A percentile compares a stretch with the other conserved stretches of the same genome.
Evolutionary conservation across 768 basidiomycete species (phyloP).

Genomic region (Peribolospora kevripleyi): DNA sequence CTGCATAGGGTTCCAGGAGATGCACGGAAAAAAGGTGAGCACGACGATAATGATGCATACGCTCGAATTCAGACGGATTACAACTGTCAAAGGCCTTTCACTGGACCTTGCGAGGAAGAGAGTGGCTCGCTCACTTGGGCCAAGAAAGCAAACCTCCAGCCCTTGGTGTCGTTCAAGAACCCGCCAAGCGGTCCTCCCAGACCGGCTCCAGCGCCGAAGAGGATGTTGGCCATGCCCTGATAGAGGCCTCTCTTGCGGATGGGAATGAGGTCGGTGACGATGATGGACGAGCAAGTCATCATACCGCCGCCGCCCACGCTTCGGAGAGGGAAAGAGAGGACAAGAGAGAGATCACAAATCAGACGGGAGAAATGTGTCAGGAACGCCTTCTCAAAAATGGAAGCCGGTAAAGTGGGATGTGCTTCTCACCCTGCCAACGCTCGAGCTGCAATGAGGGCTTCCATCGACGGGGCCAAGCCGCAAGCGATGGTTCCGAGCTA

Average conservation of each 20-base stretch:
- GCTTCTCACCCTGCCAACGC: conserved; percentile 67
- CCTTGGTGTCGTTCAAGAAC: conserved; percentile 9
- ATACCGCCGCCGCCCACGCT: conserved; percentile 26
- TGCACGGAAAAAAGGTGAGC: background rate
- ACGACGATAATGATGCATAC: background rate
- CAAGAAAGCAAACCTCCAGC: conserved; percentile 63
- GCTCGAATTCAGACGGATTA: background rate
- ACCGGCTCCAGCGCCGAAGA: conserved; percentile 48
- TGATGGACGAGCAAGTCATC: conserved; percentile 52
- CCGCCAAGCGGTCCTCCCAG: conserved; percentile 21
- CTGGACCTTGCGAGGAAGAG: conserved; percentile 7
- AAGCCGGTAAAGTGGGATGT: conserved; percentile 10
- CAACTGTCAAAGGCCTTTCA: background rate
- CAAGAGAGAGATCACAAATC: conserved; percentile 6
- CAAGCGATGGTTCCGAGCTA: conserved; percentile 54
- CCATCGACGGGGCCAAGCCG: conserved; percentile 69
- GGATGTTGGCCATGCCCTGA: conserved; percentile 40
- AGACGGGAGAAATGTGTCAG: conserved; percentile 8
- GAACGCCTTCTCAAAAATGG: background rate
- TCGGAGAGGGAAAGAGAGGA: background rate
- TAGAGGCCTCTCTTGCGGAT: conserved; percentile 68
- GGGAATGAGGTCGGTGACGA: conserved; percentile 70
- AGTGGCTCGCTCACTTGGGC: conserved; percentile 37
- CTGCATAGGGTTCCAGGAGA: conserved; percentile 20
- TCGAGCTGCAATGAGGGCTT: conserved; percentile 48